A percentile compares a stretch with the other conserved stretches of the same genome.
Conservation (phyloP, 352 stramenopile species). For the Phytophthora lateralis region DNA sequence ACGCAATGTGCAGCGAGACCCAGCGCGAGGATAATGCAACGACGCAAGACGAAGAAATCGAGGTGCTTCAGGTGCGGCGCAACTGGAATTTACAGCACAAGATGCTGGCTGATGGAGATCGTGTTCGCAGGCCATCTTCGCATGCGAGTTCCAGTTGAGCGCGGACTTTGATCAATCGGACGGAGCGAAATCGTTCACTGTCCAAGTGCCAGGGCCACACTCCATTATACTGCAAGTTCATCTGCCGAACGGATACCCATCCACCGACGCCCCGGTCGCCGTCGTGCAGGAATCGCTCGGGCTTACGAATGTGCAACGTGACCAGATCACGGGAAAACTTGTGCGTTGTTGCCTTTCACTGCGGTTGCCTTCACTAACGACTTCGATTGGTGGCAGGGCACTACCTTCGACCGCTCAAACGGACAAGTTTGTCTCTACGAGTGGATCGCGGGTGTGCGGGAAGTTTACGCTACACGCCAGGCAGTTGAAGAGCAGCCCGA, state of each 20-base stretch:
- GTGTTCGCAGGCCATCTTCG: slow-evolving; percentile 71
- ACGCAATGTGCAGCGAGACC: slow-evolving; percentile 4
- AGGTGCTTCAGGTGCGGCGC: slow-evolving; percentile 5
- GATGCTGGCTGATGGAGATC: background rate
- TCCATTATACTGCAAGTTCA: slow-evolving; percentile 75
- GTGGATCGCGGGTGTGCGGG: slow-evolving; percentile 83
- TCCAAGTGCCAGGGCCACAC: slow-evolving; percentile 64
- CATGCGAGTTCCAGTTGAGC: slow-evolving; percentile 64
- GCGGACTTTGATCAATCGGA: slow-evolving; percentile 47
- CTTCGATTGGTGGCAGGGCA: slow-evolving; percentile 12
- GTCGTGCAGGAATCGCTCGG: slow-evolving; percentile 87
- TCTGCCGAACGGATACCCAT: slow-evolving; percentile 74
- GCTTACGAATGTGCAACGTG: slow-evolving; percentile 68
- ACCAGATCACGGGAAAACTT: slow-evolving; percentile 68
- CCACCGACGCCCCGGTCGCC: slow-evolving; percentile 67
- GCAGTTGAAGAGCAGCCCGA: slow-evolving; percentile 18
- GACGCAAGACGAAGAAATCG: slow-evolving; percentile 13
- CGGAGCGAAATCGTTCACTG: slow-evolving; percentile 55
- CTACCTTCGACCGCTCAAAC: slow-evolving; percentile 68
- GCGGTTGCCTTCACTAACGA: background rate
- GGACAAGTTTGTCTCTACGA: slow-evolving; percentile 88
- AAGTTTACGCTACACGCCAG: slow-evolving; percentile 50
- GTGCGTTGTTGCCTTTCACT: slow-evolving; percentile 24
- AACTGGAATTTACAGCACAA: background rate
- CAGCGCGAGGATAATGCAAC: slow-evolving; percentile 3